Base-by-base conservation (phyloP, 306 rosid genomes). In the Cucurbita moschata region DNA sequence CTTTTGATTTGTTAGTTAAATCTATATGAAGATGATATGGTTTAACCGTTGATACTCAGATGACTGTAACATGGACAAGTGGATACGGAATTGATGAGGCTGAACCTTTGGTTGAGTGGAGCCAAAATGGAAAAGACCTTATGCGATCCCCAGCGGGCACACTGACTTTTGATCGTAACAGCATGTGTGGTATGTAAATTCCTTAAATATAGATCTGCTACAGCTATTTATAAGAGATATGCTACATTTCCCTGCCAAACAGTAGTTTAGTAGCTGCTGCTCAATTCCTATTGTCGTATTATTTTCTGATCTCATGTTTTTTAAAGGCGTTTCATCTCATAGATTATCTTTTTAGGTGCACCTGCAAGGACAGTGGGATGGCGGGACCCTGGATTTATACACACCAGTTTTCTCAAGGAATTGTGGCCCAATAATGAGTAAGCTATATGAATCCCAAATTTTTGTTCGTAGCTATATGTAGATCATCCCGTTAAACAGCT, bases 41-140 rank as follows among this genome's bases (percentile, higher is more conserved):
- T 38, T 78, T 68, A 54, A 21, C 51, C 75, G 26, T 64, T 73
- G 70, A 40, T 62, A 35, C 56, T 10, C 83, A 90, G 98, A 90
- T 90, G 85, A 86, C 97, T 21, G 92, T 90, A 72, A 94, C 97
- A 72, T 94, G 98, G 98, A 94, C 98, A 51, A 93, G 98, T 10
- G 98, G 98, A 84, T 93, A 87, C 84, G 89, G 82, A 42, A 83
- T 90, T 53, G 57, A 49, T 44, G 90, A 87, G 66, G 98, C 97
- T 30, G 85, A 81, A 50, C 89, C 98, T 79, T 90, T 93, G 82
- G 92, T 93, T 75, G 92, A 87, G 82, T 93, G 97, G 97, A 92
- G 90, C 61, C 79, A 44, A 11, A 82, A 85, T 80, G 92, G 92
- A 76, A 89, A 83, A 63, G 78, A 79, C 55, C 78, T 1, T 56